These are phyloP conservation scores for Phytophthora aleatoria DNA, from an alignment of 352 stramenopile species.

Conservation along the genomic window DNA sequence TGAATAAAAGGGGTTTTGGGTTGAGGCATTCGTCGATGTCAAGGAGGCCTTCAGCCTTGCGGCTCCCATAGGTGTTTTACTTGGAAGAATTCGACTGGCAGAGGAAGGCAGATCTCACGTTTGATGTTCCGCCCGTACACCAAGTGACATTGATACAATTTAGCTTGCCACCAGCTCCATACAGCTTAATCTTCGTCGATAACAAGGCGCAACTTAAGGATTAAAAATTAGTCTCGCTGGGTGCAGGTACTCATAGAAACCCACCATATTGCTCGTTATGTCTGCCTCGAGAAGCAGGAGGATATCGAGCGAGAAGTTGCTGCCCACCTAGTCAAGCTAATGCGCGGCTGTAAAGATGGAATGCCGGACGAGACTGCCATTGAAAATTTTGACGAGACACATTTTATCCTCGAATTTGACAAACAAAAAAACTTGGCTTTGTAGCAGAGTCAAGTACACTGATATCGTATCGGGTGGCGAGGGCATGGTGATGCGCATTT, in stretches of 20 bases:
- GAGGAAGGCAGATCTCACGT: neutral
- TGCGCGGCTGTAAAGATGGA: constrained; percentile 1
- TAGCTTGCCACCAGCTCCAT: neutral
- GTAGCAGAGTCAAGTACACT: no score
- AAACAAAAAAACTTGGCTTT: no score
- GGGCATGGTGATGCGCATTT: neutral
- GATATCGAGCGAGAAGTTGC: constrained; percentile 2
- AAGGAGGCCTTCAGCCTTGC: no score
- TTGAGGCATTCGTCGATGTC: no score
- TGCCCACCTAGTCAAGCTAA: constrained; percentile 6
- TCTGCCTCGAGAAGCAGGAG: neutral
- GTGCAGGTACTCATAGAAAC: neutral
- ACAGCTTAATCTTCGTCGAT: neutral
- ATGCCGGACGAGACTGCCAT: neutral
- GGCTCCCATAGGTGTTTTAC: neutral
- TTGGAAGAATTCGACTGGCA: neutral
- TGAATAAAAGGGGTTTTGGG: no score
- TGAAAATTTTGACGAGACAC: neutral
- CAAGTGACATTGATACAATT: neutral
- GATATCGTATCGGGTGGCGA: no score
- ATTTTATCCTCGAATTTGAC: no score
- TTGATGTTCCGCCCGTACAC: neutral
- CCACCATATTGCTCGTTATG: neutral
- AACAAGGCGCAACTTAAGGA: neutral
- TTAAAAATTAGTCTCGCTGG: neutral